phyloP scores from a whole-genome alignment of 306 rosid genomes.

The Luffa acutangula region DNA sequence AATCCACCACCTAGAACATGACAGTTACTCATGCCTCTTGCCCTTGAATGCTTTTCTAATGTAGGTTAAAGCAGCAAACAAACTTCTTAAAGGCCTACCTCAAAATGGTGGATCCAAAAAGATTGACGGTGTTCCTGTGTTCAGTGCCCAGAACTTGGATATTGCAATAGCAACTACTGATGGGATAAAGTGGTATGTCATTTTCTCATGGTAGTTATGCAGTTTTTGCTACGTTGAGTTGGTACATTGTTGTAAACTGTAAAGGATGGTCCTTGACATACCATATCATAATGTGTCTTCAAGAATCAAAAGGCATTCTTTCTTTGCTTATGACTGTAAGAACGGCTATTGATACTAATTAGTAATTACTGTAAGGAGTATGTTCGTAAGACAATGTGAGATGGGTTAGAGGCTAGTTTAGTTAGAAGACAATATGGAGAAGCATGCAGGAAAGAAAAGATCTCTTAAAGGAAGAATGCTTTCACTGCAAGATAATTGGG shows the following conservation, averaged over 20 bases:
- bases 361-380: neutral
- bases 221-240: neutral
- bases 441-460: neutral
- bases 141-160: constrained; percentile 89
- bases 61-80: constrained; percentile 92
- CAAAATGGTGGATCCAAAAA: constrained; percentile 42
- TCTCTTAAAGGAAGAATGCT: neutral
- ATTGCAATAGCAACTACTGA: constrained; percentile 86
- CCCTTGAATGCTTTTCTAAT: constrained; percentile 10
- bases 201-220: constrained; percentile 16
- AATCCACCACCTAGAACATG: constrained; percentile 5
- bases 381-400: neutral
- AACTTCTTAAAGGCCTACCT: constrained; percentile 53
- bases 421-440: neutral
- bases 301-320: neutral
- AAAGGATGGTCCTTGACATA: neutral
- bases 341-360: neutral
- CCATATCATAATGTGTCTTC: neutral
- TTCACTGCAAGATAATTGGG: neutral
- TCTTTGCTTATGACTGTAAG: neutral
- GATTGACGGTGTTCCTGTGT: constrained; percentile 95
- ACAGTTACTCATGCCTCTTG: neutral
- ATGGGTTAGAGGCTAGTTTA: neutral
- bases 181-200: constrained; percentile 74
- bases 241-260: neutral